These are phyloP conservation scores for Mycena galopus DNA, from an alignment of 768 basidiomycete species.

Conservation along the genomic window DNA sequence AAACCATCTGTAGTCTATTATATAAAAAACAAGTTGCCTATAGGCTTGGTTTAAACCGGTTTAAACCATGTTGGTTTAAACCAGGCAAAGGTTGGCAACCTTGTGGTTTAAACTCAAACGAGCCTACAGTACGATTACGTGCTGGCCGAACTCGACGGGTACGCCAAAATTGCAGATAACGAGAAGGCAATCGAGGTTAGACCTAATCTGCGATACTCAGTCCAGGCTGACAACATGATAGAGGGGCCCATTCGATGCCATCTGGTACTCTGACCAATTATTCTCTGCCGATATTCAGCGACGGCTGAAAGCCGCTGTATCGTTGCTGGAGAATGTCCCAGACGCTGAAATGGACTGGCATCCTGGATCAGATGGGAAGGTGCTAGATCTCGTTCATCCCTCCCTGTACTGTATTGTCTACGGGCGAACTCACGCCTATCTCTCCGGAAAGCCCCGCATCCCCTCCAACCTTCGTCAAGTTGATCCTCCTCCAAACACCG, in stretches of 20 bases:
- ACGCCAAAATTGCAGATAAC: conserved; percentile 27
- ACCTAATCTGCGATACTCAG: not conserved
- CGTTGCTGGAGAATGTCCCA: conserved; percentile 38
- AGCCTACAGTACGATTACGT: conserved; percentile 17
- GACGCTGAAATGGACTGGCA: conserved; percentile 53
- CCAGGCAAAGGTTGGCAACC: too few species aligned
- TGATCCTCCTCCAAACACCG: not conserved
- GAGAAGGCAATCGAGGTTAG: conserved; percentile 26
- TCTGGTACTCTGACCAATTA: not conserved
- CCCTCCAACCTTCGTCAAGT: conserved; percentile 1
- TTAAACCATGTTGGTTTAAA: too few species aligned
- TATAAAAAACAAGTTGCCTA: too few species aligned
- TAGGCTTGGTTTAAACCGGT: too few species aligned
- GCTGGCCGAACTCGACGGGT: conserved; percentile 34
- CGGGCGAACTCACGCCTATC: conserved; percentile 40
- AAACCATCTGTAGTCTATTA: too few species aligned
- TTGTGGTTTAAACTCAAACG: too few species aligned
- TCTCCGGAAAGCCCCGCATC: not conserved
- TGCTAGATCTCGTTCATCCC: conserved; percentile 50
- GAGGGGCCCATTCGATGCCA: not conserved
- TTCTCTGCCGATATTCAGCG: not conserved
- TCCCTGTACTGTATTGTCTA: conserved; percentile 57
- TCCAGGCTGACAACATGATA: not conserved
- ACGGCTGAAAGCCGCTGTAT: not conserved
- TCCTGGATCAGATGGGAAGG: not conserved